Conservation (phyloP, 1,139 yeast genomes). For the Protomyces macrosporus region DNA sequence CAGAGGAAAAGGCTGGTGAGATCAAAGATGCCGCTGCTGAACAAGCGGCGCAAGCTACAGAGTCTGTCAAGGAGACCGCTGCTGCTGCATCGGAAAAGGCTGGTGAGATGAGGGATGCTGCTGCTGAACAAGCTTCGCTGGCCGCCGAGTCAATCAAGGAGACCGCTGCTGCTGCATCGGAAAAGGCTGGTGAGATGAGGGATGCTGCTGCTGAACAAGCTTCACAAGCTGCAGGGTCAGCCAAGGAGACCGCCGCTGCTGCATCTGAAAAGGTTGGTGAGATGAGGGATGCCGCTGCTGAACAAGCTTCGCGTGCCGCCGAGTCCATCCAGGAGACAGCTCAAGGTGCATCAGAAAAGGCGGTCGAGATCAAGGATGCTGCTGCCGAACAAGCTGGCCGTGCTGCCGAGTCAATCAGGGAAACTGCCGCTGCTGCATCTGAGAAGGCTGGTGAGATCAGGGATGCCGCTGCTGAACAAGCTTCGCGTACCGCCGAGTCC, state of each 20-base stretch:
- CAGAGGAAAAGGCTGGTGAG: no score
- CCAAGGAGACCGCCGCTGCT: background rate
- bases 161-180: background rate
- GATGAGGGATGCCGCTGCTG: background rate
- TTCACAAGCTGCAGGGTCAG: background rate
- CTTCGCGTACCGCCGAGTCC: background rate
- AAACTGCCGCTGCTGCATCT: background rate
- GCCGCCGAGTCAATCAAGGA: background rate
- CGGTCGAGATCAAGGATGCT: background rate
- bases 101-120: background rate
- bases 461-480: background rate
- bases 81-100: background rate
- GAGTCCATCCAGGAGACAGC: background rate
- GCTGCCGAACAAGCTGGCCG: background rate
- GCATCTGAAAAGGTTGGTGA: background rate
- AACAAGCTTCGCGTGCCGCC: background rate
- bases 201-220: background rate
- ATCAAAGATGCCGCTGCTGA: no score
- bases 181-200: background rate
- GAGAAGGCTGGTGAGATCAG: background rate
- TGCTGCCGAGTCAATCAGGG: background rate
- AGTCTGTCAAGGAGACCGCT: background rate
- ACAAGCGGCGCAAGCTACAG: background rate
- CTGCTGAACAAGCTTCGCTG: background rate
- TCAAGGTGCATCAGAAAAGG: no score